Evolutionary conservation across 2,329 filamentous ascomycete species (phyloP), one percentile per base, ranked within the genome.

Genomic region (Shiraia bambusicola): DNA sequence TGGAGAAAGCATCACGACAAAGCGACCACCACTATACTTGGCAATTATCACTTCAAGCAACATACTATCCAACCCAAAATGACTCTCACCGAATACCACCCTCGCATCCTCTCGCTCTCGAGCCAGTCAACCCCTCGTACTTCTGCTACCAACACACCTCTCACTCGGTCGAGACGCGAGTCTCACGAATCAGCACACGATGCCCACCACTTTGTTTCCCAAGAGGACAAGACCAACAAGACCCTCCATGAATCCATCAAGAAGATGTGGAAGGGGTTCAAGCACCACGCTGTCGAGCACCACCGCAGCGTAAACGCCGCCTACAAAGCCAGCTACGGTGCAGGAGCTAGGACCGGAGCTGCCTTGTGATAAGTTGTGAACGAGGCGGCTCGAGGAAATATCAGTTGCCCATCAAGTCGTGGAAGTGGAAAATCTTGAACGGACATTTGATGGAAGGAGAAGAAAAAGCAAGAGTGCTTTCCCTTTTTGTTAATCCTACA

Each of bases 251-350:
- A 42, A 11, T 55, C 53, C 22, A 49, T 62, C 37, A 62, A 56
- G 50, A 56, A 62, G 41, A 50, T 63, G 41, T 64, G 58, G 61
- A 52, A 52, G 26, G 49, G 50, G 5, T 39, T 64, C 40, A 64
- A 64, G 50, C 48, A 51, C 13, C 51, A 50, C 8, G 59, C 58
- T 7, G 44, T 29, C 11, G 61, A 64, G 53, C 61, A 64, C 33
- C 61, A 64, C 43, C 48, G 51, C 28, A 58, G 55, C 31, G 59
- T 64, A 1, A 64, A 64, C 25, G 54, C 57, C 0, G 61, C 61
- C 2, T 63, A 59, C 14, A 35, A 50, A 31, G 54, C 54, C 9
- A 57, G 52, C 34, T 61, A 63, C 19, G 61, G 58, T 4, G 37
- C 31, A 12, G 37, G 37, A 16, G 37, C 31, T n/a, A 33, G 37